Base-by-base conservation (phyloP, 1,139 yeast species). In the Hansenula lynferdii region DNA sequence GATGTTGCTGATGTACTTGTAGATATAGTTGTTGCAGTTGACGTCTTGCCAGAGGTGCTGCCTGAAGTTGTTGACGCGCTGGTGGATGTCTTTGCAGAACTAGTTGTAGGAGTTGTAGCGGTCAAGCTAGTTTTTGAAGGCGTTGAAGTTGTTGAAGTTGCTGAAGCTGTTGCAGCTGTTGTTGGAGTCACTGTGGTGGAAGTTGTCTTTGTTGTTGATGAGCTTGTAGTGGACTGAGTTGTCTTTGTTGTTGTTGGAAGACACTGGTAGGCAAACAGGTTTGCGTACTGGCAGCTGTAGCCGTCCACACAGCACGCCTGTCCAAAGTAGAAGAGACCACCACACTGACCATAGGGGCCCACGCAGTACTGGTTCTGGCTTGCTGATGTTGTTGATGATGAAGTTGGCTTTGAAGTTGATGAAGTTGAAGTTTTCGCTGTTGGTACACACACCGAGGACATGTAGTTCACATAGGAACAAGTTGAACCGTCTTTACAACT, bases 321-420 rank as follows among this genome's bases (percentile, higher is more conserved):
- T 10, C 62, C 62, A 2, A 47, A 32, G 38, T 41, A 57, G 28
- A 43, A 55, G 6, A 18, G 33, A 21, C 64, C 63, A 28, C 64
- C 64, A 46, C 64, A 59, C 39, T 58, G 62, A 8, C 43, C 60
- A 45, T 57, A 58, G 5, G 45, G 51, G 3, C 52, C 37, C 14
- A 48, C 54, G 52, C 8, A 34, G 38, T 24, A 8, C 34, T n/a
- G 9, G 33, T 24, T 9, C 34, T n/a, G 9, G 33, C 11, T 23
- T 9, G 11, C 25, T 23, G 8, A 7, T 23, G 25, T 23, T 23
- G 25, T 23, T 23, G 8, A 10, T 7, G 25, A 6, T 23, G 25
- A 5, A 17, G 27, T 25, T 18, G 17, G 34, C 10, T 16, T 23
- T n/a, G 37, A 20, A 16, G 38, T 27, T 5, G 28, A 10, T 16